Percentiles rank a stretch among this genome's conserved stretches.
Evolutionary conservation across 2,329 filamentous ascomycete genomes (phyloP).

Genomic region (Sclerotinia spermophila): DNA sequence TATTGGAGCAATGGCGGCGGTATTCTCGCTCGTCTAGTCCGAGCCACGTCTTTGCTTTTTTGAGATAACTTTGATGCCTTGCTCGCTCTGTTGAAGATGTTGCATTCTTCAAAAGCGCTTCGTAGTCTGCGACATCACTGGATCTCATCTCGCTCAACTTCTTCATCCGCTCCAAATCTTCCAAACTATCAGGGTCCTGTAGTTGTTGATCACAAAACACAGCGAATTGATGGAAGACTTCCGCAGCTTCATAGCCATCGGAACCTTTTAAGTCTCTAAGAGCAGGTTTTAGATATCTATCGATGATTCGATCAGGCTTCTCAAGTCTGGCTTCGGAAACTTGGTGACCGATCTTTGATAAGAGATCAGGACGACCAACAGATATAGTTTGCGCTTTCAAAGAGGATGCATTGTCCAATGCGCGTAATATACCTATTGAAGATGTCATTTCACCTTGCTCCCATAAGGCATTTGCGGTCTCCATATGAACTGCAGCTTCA

Average conservation of each 20-base stretch:
- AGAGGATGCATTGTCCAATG: slow-evolving; percentile 59
- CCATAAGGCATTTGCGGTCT: slow-evolving; percentile 88
- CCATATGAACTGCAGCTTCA: slow-evolving; percentile 72
- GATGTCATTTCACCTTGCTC: slow-evolving; percentile 86
- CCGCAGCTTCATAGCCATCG: slow-evolving; percentile 70
- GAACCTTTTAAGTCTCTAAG: slow-evolving; percentile 71
- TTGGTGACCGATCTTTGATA: slow-evolving; percentile 84
- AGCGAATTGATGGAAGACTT: slow-evolving; percentile 93
- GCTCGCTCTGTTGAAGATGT: slow-evolving; percentile 49
- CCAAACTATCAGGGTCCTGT: slow-evolving; percentile 76
- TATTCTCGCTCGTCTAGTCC: slow-evolving; percentile 88
- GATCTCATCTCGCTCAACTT: slow-evolving; percentile 76
- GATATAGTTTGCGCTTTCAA: slow-evolving; percentile 66
- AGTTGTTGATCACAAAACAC: slow-evolving; percentile 93
- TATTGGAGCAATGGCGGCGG: slow-evolving; percentile 68
- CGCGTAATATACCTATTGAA: slow-evolving; percentile 84
- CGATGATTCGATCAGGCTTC: slow-evolving; percentile 85
- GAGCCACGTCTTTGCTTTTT: slow-evolving; percentile 81
- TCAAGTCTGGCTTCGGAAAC: slow-evolving; percentile 86
- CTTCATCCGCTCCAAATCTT: slow-evolving; percentile 78
- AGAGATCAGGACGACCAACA: slow-evolving; percentile 71
- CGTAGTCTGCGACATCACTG: slow-evolving; percentile 73
- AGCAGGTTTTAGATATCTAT: slow-evolving; percentile 79
- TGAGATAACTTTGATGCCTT: slow-evolving; percentile 57
- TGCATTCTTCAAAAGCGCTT: slow-evolving; percentile 48